phyloP scores from a whole-genome alignment of 2,329 filamentous ascomycete genomes.

The Fusarium tupiense region DNA sequence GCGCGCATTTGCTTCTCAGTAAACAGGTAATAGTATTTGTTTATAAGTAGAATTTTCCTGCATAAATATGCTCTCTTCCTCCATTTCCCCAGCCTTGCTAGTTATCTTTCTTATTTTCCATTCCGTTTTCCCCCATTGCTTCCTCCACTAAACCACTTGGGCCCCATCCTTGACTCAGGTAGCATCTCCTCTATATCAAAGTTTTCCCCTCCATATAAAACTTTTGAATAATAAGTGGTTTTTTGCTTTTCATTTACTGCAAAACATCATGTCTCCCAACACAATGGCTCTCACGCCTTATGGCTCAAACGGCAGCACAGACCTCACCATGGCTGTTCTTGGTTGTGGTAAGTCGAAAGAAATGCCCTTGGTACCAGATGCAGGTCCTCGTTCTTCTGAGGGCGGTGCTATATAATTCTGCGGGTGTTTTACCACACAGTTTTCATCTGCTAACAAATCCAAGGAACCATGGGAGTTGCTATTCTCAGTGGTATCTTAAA shows the following conservation, averaged over 20 bases:
- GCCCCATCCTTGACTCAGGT: slow-evolving; percentile 2
- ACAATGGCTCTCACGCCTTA: slow-evolving; percentile 48
- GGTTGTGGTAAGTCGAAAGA: slow-evolving; percentile 75
- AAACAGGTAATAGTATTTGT: slow-evolving; percentile 29
- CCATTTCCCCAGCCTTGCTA: slow-evolving; percentile 27
- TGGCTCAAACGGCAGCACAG: slow-evolving; percentile 48
- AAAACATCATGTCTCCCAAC: slow-evolving; percentile 40
- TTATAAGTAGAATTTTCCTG: slow-evolving; percentile 18
- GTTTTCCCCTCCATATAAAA: slow-evolving; percentile 2
- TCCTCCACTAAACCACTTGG: slow-evolving; percentile 6
- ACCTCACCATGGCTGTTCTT: slow-evolving; percentile 80
- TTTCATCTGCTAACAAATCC: slow-evolving; percentile 24
- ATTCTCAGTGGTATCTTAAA: slow-evolving; percentile 83
- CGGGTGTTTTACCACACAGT: not conserved
- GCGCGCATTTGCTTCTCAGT: slow-evolving; percentile 3
- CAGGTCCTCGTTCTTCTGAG: not conserved
- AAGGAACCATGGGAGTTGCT: slow-evolving; percentile 88
- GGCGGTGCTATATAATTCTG: not conserved
- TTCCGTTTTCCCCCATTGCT: slow-evolving; percentile 10
- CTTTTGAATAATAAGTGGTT: not conserved
- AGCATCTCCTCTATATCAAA: slow-evolving; percentile 1
- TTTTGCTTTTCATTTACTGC: slow-evolving; percentile 22
- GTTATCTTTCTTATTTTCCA: not conserved
- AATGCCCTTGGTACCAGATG: not conserved
- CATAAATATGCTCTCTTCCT: slow-evolving; percentile 21